Conservation (phyloP, 1,139 yeast genomes). For the Trichomonascaceae sp. region DNA sequence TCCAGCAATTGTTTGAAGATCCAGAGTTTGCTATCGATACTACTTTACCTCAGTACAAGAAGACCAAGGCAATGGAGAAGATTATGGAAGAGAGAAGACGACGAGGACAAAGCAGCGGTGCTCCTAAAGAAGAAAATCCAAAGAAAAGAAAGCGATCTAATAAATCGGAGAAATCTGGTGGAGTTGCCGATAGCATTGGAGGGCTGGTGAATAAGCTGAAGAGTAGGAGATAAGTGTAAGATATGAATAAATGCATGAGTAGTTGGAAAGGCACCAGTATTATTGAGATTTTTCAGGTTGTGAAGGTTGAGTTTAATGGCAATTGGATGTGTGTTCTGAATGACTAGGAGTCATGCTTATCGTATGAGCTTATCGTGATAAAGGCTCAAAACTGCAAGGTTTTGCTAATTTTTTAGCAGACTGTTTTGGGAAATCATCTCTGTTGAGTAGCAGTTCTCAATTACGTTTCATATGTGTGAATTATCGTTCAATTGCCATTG, state of each 20-base stretch:
- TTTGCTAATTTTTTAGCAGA: too few relatives aligned
- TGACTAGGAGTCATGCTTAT: too few relatives aligned
- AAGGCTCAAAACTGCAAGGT: too few relatives aligned
- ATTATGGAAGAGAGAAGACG: conserved; percentile 69
- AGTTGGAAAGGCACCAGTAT: not conserved
- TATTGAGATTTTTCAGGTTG: not conserved
- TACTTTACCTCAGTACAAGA: conserved; percentile 78
- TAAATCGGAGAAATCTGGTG: conserved; percentile 10
- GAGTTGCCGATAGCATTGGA: conserved; percentile 15
- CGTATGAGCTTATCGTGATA: too few relatives aligned
- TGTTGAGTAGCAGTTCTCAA: too few relatives aligned
- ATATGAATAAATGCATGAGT: not conserved
- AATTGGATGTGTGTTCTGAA: too few relatives aligned
- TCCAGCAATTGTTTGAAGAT: conserved; percentile 77
- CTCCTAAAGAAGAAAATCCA: conserved; percentile 5
- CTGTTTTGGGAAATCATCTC: too few relatives aligned
- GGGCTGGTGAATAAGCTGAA: conserved; percentile 26
- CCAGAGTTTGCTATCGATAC: conserved; percentile 86
- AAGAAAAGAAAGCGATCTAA: conserved; percentile 14
- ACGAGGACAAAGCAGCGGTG: conserved; percentile 32
- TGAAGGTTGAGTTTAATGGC: too few relatives aligned
- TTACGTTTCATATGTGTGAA: too few relatives aligned
- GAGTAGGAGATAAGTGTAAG: conserved; percentile 16
- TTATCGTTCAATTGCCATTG: not conserved
- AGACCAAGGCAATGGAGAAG: conserved; percentile 80